These are phyloP conservation scores for Pseudoneurospora amorphoporcata DNA, from an alignment of 495 filamentous ascomycete species.

Conservation along the genomic window DNA sequence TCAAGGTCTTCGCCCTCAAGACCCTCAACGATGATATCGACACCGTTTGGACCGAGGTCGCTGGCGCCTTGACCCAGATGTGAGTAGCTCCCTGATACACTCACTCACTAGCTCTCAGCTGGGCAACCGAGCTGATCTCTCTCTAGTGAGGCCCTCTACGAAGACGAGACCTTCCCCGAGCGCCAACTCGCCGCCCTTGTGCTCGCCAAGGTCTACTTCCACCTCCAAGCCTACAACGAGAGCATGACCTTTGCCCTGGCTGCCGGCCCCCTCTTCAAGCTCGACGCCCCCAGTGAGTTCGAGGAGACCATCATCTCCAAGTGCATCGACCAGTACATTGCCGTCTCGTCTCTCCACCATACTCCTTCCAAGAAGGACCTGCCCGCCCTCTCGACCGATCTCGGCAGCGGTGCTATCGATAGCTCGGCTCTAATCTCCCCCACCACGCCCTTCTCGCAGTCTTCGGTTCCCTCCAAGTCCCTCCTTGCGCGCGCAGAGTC, in stretches of 20 bases:
- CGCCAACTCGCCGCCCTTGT: slow-evolving; percentile 91
- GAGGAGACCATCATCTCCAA: slow-evolving; percentile 98
- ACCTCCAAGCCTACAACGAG: slow-evolving; percentile 97
- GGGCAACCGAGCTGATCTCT: slow-evolving; percentile 1
- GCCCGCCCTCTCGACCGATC: slow-evolving; percentile 64
- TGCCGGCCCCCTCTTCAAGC: slow-evolving; percentile 88
- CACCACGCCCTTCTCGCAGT: slow-evolving; percentile 89
- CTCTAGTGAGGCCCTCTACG: slow-evolving; percentile 84
- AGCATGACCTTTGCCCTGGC: slow-evolving; percentile 97
- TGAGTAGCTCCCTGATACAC: slow-evolving; percentile 35
- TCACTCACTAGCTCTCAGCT: slow-evolving; percentile 7
- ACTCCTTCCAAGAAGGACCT: slow-evolving; percentile 39
- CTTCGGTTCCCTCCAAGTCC: slow-evolving; percentile 80
- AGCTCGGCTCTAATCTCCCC: slow-evolving; percentile 65
- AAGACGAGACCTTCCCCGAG: slow-evolving; percentile 90
- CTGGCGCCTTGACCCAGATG: slow-evolving; percentile 86
- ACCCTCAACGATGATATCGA: slow-evolving; percentile 92
- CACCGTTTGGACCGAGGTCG: slow-evolving; percentile 93
- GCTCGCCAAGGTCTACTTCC: slow-evolving; percentile 95
- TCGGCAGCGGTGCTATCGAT: slow-evolving; percentile 51
- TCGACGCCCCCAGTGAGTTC: slow-evolving; percentile 87
- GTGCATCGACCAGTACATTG: slow-evolving; percentile 96
- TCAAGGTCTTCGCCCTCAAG: slow-evolving; percentile 88
- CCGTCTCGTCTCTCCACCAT: slow-evolving; percentile 63
- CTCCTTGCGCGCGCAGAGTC: slow-evolving; percentile 59